Evolutionary conservation across 345 rosid genomes (phyloP), one percentile per base, ranked within the genome.

Genomic region (Stellera chamaejasme): DNA sequence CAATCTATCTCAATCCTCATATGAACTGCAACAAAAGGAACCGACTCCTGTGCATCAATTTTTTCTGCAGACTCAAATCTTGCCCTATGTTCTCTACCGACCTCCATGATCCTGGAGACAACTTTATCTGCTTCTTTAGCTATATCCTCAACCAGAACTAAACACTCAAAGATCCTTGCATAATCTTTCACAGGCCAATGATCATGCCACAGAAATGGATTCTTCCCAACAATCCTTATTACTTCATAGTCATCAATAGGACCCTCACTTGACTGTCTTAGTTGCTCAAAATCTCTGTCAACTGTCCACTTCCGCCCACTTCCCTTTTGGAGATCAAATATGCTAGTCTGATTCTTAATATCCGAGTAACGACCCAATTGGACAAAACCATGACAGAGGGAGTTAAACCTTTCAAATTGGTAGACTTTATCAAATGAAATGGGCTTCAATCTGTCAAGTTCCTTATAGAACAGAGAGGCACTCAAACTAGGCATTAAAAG

Each of bases 1-100:
- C 99, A 93, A 56, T 93, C 99, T 59, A 81, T 84, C 79, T 93
- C 97, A 56, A 93, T 77, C 69, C 99, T 87, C 99, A 93, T 84
- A 67, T 93, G 97, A 63, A 93, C 96, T 0, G 99, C 97, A 10
- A 89, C 67, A 42, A 79, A 89, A 48, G 90, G 81, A 23, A 66
- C 43, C 48, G 36, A 57, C 36, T 43, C 60, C 47, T 64, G 63
- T 6, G 50, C 44, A 50, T 53, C 54, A 44, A 5, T 52, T 15
- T 46, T 58, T 43, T 46, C 55, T 8, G 16, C 41, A 23, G 68
- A 45, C 48, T 60, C 72, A 6, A 60, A 45, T 14, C 65, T 59
- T 4, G 26, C 15, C 57, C 71, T 64, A 46, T 69, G 55, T 12
- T 69, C 63, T 52, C 63, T 80, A 43, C 96, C 89, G 6, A 74